Percentiles rank a stretch among this genome's conserved stretches.
phyloP scores from a whole-genome alignment of 129 eudicot species.

The Saposhnikovia divaricata region DNA sequence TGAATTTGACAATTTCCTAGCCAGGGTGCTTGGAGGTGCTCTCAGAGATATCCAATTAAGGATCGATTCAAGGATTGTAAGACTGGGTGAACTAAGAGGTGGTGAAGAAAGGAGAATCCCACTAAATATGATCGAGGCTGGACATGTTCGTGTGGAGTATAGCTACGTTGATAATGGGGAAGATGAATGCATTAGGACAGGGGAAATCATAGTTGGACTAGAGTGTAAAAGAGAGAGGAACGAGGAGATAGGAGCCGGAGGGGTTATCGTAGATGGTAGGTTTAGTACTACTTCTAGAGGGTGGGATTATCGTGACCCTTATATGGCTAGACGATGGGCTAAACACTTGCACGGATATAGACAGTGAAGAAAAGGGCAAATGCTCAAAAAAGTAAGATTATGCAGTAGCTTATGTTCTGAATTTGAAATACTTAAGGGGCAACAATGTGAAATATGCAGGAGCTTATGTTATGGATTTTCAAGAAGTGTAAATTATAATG shows the following conservation, averaged over 20 bases:
- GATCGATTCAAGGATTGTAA: constrained; percentile 43
- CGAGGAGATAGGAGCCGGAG: constrained; percentile 17
- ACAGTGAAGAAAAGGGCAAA: background rate
- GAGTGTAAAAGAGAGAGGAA: constrained; percentile 30
- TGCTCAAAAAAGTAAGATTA: background rate
- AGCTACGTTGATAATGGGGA: constrained; percentile 54
- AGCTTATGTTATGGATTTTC: no score
- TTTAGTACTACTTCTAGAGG: constrained; percentile 45
- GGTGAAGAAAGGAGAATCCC: constrained; percentile 82
- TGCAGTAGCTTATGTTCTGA: background rate
- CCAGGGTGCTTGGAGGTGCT: constrained; percentile 58
- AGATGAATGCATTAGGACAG: constrained; percentile 40
- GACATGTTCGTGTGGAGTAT: constrained; percentile 48
- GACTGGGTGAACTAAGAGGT: constrained; percentile 66
- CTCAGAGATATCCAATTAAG: constrained; percentile 58
- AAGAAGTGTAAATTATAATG: no score
- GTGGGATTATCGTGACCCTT: constrained; percentile 83
- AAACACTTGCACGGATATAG: constrained; percentile 76
- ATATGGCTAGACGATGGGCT: constrained; percentile 97
- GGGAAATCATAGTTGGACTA: constrained; percentile 47
- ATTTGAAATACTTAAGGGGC: background rate
- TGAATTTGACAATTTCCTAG: constrained; percentile 71
- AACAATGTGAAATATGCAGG: background rate
- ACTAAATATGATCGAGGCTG: constrained; percentile 28
- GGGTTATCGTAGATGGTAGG: constrained; percentile 32